These are phyloP conservation scores for Xylariaceae sp. DNA, from an alignment of 2,329 filamentous ascomycete genomes.

Conservation along the genomic window DNA sequence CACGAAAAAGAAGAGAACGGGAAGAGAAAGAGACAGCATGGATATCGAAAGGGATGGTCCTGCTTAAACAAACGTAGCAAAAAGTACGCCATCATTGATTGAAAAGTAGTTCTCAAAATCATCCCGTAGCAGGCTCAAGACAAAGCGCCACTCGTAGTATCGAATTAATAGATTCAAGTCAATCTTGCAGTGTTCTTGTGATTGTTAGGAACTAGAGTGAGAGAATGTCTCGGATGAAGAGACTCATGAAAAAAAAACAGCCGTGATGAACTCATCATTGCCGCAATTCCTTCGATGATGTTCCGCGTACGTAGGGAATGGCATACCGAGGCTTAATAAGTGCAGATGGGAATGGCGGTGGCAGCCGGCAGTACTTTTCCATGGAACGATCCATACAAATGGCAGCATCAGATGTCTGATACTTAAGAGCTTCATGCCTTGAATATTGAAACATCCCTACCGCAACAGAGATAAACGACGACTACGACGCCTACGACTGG, in stretches of 20 bases:
- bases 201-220: no score
- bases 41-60: conserved; percentile 44
- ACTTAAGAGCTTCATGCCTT: neutral
- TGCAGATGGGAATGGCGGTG: conserved; percentile 21
- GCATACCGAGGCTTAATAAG: neutral
- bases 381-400: conserved; percentile 8
- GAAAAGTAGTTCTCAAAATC: conserved; percentile 18
- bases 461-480: neutral
- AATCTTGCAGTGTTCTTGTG: neutral
- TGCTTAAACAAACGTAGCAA: conserved; percentile 17
- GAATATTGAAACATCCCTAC: neutral
- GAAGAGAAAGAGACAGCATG: conserved; percentile 52
- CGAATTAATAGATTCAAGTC: neutral
- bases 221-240: no score
- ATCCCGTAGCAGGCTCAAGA: neutral
- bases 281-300: no score
- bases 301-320: no score
- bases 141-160: neutral
- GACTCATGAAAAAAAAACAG: no score
- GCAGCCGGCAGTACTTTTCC: conserved; percentile 23
- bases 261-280: no score
- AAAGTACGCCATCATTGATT: conserved; percentile 18
- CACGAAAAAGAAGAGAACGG: conserved; percentile 54
- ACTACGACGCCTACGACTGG: neutral
- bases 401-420: neutral